phyloP scores from a whole-genome alignment of 805 yeast species.

The Yarrowia yakushimensis region DNA sequence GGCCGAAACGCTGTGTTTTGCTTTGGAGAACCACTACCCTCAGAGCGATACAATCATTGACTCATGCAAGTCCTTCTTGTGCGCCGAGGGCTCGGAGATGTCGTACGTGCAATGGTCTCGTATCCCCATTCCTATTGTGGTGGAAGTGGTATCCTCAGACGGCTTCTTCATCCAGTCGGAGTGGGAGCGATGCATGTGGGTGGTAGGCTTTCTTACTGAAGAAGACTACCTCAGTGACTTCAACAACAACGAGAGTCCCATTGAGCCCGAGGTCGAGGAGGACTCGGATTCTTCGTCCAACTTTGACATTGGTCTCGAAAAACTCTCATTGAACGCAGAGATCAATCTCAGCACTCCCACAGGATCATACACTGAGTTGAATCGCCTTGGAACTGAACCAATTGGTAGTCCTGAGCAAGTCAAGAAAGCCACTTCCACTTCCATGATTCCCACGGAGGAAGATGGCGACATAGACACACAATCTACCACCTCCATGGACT shows the following conservation, averaged over 20 bases:
- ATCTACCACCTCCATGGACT: background rate
- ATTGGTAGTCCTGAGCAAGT: conserved; percentile 1
- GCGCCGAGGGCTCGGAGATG: conserved; percentile 49
- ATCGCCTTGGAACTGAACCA: background rate
- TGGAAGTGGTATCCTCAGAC: conserved; percentile 48
- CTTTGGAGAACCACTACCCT: conserved; percentile 46
- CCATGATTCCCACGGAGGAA: background rate
- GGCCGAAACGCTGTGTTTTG: conserved; percentile 42
- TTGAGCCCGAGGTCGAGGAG: background rate
- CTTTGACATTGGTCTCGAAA: conserved; percentile 8
- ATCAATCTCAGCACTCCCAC: conserved; percentile 16
- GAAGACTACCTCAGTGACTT: conserved; percentile 4
- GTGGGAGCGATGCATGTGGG: conserved; percentile 53
- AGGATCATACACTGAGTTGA: conserved; percentile 8
- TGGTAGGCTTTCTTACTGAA: conserved; percentile 38
- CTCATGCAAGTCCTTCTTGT: conserved; percentile 46
- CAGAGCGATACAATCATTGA: conserved; percentile 47
- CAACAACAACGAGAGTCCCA: background rate
- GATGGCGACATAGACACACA: background rate
- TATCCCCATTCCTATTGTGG: conserved; percentile 44
- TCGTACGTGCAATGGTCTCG: conserved; percentile 48
- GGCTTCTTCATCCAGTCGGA: conserved; percentile 53
- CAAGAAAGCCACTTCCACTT: background rate
- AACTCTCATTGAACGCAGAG: background rate
- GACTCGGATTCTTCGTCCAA: conserved; percentile 8